Conservation (phyloP, 768 basidiomycete species). For the Mycena filopes region DNA sequence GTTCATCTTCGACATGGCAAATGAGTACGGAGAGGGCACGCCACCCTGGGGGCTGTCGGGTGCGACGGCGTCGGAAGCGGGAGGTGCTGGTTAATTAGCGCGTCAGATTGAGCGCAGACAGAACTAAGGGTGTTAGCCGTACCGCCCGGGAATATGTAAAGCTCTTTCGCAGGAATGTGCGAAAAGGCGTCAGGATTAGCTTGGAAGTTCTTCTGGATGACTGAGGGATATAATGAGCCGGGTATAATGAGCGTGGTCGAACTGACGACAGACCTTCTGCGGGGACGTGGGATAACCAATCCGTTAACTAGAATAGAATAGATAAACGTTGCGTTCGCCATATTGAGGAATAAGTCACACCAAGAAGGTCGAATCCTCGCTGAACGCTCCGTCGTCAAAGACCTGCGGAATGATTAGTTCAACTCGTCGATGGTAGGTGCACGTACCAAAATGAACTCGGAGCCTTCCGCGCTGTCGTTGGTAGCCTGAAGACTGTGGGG, state of each 20-base stretch:
- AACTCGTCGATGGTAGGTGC: too few relatives aligned
- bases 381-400: constrained; percentile 62
- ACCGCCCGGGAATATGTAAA: constrained; percentile 66
- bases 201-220: constrained; percentile 65
- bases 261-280: constrained; percentile 49
- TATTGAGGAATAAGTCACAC: constrained; percentile 35
- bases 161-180: constrained; percentile 55
- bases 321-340: neutral
- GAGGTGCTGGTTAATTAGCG: constrained; percentile 41
- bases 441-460: constrained; percentile 61
- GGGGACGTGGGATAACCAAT: constrained; percentile 66
- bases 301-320: constrained; percentile 55
- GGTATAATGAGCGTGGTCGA: neutral
- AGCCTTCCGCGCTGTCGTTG: constrained; percentile 53
- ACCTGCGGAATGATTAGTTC: constrained; percentile 44
- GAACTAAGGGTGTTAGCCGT: neutral
- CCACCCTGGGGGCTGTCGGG: constrained; percentile 56
- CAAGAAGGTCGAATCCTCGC: constrained; percentile 65
- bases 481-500: constrained; percentile 68
- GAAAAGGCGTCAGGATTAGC: constrained; percentile 51
- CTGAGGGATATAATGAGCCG: constrained; percentile 32
- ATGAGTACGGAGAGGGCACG: constrained; percentile 58
- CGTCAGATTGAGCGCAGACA: neutral
- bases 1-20: constrained; percentile 56
- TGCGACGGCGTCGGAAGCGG: constrained; percentile 45